Evolutionary conservation across 805 yeast species (phyloP), one percentile per base, ranked within the genome.

Genomic region (Ogataea parapolymorpha): DNA sequence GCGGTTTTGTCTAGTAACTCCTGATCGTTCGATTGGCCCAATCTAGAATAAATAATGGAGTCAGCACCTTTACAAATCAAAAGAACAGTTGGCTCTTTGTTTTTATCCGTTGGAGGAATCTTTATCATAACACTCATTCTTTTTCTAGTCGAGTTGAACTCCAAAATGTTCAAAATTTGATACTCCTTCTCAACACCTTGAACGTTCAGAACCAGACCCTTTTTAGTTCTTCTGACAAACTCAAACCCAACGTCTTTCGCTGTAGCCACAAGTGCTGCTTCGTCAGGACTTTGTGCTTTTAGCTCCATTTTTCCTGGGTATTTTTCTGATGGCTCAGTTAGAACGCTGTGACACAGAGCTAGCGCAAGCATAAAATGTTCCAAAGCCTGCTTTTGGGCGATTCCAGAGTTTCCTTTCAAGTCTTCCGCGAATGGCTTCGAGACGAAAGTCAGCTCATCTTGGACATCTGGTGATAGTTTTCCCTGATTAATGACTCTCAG

Each of bases 11-110:
- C 67, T 45, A 84, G 56, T 2, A 64, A 49, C 7, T 51, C 44
- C 35, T 72, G 71, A 37, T 73, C 68, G 44, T 75, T 72, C 32
- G 71, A 67, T 22, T 62, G 68, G 31, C 63, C 51, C 48, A 85
- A 68, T 61, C 95, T 71, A 4, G 82, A 75, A 55, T 82, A 85
- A 35, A 85, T 85, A 39, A 85, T 74, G 23, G 88, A 81, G 63
- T 85, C 95, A 2, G 95, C 95, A 66, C 95, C 95, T 62, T 85
- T 85, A 67, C 91, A 84, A 42, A 84, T 77, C 50, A 85, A 65
- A 30, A 84, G 62, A 0, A 83, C 87, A 38, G 71, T 78, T 22
- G 79, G 79, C 36, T 74, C 73, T 16, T 68, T 77, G 30, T 63
- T 66, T 29, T 68, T 69, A 3, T 46, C 49, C 3, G 58, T 56